Evolutionary conservation across 108 stramenopile species (phyloP), one percentile per base, ranked within the genome.

Genomic region (Skeletonema costatum): DNA sequence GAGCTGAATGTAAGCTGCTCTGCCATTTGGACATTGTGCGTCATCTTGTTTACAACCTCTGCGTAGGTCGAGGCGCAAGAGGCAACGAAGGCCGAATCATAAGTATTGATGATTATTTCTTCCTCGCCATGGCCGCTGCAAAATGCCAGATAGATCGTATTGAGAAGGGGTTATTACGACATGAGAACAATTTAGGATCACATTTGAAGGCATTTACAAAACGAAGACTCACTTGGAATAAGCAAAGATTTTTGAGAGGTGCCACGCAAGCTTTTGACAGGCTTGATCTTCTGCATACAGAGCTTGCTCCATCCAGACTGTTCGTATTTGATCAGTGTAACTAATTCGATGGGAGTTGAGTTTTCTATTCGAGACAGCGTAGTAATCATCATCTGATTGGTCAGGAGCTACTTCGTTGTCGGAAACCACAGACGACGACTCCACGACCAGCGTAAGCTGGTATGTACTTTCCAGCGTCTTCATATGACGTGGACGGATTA

Each of bases 261-360:
- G 83, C 58, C 80, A 87, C 5, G 81, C 86, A 50, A 87, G 61
- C 16, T 77, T 58, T 65, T 87, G 86, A 25, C 84, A 67, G 5
- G 82, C 69, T 36, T 87, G 86, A 68, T 87, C 86, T 32, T 33
- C 29, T n/a, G 86, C 86, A 32, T 21, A 16, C 17, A 83, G 67
- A 3, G 44, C 68, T 7, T 61, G 14, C 29, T 77, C 73, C 13
- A 64, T 19, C 79, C 79, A 87, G 0, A 84, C 79, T n/a, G 31
- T 70, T 35, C 11, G 33, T 46, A 76, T 83, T 60, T 84, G 83
- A 16, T 14, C 39, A 35, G n/a, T 1, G 19, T 75, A 66, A 53
- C 67, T 46, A 46, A 71, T 76, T 16, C 36, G 19, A 50, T 69
- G 30, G 5, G 53, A 12, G 16, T 70, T 32, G 30, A 81, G 51